A percentile compares a stretch with the other conserved stretches of the same genome.
Conservation (phyloP, 495 filamentous ascomycete species). For the Penicillium odoratum region DNA sequence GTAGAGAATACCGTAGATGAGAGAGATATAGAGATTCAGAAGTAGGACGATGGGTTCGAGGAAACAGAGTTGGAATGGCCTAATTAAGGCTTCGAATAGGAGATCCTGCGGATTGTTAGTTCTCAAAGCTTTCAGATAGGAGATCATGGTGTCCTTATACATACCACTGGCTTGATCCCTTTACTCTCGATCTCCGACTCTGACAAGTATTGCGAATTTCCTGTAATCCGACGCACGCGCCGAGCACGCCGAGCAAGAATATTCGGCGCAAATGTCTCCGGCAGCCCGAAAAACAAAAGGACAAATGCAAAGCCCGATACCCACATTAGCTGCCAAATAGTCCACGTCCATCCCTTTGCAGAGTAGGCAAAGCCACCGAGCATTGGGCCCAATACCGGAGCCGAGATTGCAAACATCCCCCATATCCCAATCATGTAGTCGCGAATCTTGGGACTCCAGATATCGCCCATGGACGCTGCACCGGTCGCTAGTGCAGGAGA, state of each 20-base stretch:
- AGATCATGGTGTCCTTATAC: conserved; percentile 20
- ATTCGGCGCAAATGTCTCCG: conserved; percentile 57
- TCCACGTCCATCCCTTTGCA: conserved; percentile 48
- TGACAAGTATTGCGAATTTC: conserved; percentile 29
- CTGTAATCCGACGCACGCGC: conserved; percentile 45
- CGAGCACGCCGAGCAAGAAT: conserved; percentile 56
- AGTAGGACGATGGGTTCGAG: conserved; percentile 52
- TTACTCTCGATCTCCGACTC: conserved; percentile 44
- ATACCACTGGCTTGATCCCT: conserved; percentile 25
- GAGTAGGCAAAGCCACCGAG: conserved; percentile 40
- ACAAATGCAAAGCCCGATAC: conserved; percentile 45
- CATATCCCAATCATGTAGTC: conserved; percentile 41
- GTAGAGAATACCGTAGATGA: conserved; percentile 56
- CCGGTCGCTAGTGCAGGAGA: conserved; percentile 50
- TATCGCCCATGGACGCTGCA: conserved; percentile 34
- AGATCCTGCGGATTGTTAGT: conserved; percentile 22
- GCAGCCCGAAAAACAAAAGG: conserved; percentile 51
- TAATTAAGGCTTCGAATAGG: conserved; percentile 38
- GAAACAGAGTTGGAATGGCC: conserved; percentile 46
- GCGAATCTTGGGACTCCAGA: conserved; percentile 26
- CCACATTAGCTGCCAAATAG: conserved; percentile 52
- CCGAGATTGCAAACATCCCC: conserved; percentile 35
- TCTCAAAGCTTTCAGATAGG: conserved; percentile 34
- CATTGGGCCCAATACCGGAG: conserved; percentile 45
- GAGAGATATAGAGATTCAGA: conserved; percentile 53